Evolutionary conservation across 805 yeast species (phyloP).

Genomic region (Candida orba): DNA sequence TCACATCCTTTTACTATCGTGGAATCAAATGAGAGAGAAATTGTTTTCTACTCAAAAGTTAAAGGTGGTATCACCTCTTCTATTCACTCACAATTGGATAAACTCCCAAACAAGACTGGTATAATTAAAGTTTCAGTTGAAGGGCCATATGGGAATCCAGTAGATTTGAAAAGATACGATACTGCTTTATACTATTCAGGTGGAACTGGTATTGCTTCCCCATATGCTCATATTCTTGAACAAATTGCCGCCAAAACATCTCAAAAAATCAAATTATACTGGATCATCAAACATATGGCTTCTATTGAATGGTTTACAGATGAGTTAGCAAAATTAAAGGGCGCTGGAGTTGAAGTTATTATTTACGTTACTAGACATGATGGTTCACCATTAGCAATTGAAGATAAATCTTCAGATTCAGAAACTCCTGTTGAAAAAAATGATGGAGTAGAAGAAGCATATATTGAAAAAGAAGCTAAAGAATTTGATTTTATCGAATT

Average conservation of each 20-base stretch:
- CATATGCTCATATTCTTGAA: slow-evolving; percentile 34
- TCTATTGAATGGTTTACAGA: slow-evolving; percentile 45
- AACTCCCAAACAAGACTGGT: slow-evolving; percentile 20
- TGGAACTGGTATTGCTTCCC: slow-evolving; percentile 48
- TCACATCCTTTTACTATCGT: slow-evolving; percentile 68
- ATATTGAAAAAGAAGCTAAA: slow-evolving; percentile 1
- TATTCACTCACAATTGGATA: slow-evolving; percentile 23
- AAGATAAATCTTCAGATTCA: slow-evolving; percentile 5
- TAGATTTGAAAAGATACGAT: slow-evolving; percentile 30
- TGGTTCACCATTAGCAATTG: background rate
- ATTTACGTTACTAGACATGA: slow-evolving; percentile 19
- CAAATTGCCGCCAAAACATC: slow-evolving; percentile 14
- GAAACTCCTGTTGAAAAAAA: slow-evolving; percentile 3
- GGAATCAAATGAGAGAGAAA: slow-evolving; percentile 31
- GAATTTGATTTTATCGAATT: slow-evolving; percentile 28
- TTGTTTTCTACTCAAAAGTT: slow-evolving; percentile 41
- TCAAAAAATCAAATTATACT: slow-evolving; percentile 42
- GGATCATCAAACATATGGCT: slow-evolving; percentile 54
- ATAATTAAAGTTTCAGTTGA: slow-evolving; percentile 39
- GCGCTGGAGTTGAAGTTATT: slow-evolving; percentile 8
- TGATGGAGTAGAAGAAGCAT: background rate
- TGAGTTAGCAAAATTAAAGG: slow-evolving; percentile 33
- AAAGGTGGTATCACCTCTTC: slow-evolving; percentile 43
- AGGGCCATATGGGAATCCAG: slow-evolving; percentile 52
- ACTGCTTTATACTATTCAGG: slow-evolving; percentile 40